Base-by-base conservation (phyloP, 1,284 basidiomycete species). In the Lentinus polychrous region DNA sequence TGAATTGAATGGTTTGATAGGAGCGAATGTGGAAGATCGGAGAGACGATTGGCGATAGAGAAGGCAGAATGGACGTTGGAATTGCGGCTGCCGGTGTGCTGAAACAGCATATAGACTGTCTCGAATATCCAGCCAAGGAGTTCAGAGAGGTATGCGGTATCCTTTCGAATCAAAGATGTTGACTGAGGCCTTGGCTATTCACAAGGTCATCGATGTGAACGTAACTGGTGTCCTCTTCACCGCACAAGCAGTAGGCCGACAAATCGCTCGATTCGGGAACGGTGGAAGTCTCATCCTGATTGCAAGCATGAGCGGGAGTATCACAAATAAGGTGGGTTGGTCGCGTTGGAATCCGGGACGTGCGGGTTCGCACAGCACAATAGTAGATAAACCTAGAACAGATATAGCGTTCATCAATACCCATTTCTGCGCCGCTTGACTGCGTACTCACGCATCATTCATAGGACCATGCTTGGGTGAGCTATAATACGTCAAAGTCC, bases 271-370 rank as follows among this genome's bases (percentile, higher is more conserved):
- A 24, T 86, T 83, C 54, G 77, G 79, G 3, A 76, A 72, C 11
- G 72, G 74, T 14, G 91, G 88, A 0, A 91, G 86, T 56, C 89
- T 93, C 55, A 78, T 90, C 55, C 66, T 91, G 52, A 83, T 92
- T 56, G 90, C 86, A 15, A 90, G 86, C 50, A 91, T 94, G 86
- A 87, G 84, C 39, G 91, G 89, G 14, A 82, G 81, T 46, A 81
- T 93, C 55, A 87, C 88, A 46, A 92, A 92, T 68, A 78, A 69
- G 65, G 88, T 83, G 56, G 44, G 73, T 49, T 27, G 4, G 10
- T 10, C 10, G 27, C 27, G 5, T 4, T 10, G 10, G 27, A n/a
- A 14, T 36, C n/a, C n/a, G n/a, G 18, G 11, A 31, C 15, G 44
- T 27, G 27, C 4, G 15, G 4, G 6, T 2, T 33, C 4, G 5